Percentiles rank a stretch among this genome's conserved stretches.
Conservation (phyloP, 1,284 basidiomycete genomes). For the Mycosarcoma maydis region DNA sequence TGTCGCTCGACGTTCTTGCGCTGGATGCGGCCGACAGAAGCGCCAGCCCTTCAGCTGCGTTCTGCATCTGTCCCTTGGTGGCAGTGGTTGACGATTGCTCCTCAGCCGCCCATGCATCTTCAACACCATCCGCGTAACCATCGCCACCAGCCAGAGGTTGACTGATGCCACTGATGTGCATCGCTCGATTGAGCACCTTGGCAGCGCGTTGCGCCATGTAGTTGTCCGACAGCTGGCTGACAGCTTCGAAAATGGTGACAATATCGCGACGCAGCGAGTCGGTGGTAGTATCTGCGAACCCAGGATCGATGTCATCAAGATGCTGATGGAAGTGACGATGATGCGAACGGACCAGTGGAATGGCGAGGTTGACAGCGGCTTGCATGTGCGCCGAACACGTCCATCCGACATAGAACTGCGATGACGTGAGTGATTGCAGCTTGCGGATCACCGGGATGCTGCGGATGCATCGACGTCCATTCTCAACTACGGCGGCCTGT, state of each 20-base stretch:
- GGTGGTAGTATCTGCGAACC: neutral
- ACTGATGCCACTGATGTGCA: slow-evolving; percentile 16
- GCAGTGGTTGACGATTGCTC: neutral
- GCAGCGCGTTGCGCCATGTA: slow-evolving; percentile 10
- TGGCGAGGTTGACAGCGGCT: slow-evolving; percentile 25
- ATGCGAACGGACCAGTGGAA: slow-evolving; percentile 26
- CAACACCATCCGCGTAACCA: slow-evolving; percentile 4
- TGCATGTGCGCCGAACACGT: slow-evolving; percentile 15
- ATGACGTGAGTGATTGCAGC: slow-evolving; percentile 19
- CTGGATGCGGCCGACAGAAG: slow-evolving; percentile 27
- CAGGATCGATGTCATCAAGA: neutral
- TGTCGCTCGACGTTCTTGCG: slow-evolving; percentile 7
- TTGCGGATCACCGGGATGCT: slow-evolving; percentile 20
- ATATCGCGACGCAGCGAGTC: slow-evolving; percentile 18
- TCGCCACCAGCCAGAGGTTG: neutral
- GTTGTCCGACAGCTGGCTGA: slow-evolving; percentile 23
- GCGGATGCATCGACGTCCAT: slow-evolving; percentile 16
- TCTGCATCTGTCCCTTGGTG: slow-evolving; percentile 18
- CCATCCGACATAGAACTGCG: slow-evolving; percentile 33
- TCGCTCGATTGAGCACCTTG: slow-evolving; percentile 19
- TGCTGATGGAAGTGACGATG: slow-evolving; percentile 3
- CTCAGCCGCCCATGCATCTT: slow-evolving; percentile 19
- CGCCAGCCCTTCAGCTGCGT: slow-evolving; percentile 34
- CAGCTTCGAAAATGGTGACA: slow-evolving; percentile 24
- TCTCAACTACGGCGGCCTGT: slow-evolving; percentile 13